Base-by-base conservation (phyloP, 2,329 filamentous ascomycete species). In the Emericellopsis cladophorae region DNA sequence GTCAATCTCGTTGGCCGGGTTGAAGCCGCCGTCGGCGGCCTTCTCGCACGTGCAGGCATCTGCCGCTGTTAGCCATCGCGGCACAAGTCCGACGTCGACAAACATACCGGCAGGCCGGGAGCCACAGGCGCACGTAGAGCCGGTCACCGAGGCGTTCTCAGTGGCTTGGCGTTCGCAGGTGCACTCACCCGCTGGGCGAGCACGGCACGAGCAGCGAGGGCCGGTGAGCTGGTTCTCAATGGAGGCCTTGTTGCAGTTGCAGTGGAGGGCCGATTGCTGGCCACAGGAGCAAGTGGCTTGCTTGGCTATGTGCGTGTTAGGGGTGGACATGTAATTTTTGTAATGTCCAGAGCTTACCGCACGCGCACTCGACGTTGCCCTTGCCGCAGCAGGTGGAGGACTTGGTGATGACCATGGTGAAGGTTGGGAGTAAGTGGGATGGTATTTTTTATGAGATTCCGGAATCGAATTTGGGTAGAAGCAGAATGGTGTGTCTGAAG, bases 271-370 rank as follows among this genome's bases (percentile, higher is more conserved):
- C 4, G 79, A 76, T 58, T 92, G 75, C 69, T 95, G 79, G 56
- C 90, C 90, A 60, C 90, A 96, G 14, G 86, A 93, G 76, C 88
- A 95, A 45, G 70, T 81, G 8, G 78, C 78, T 61, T 81, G 70
- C 52, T 76, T 61, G 51, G 76, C 77, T 76, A 49, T 36, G 16
- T 18, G 40, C 42, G 5, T 42, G 45, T 48, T 45, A 43, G 39
- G 8, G 18, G 16, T 16, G 5, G 16, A 31, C 15, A 7, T n/a
- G 15, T 24, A 15, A 22, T 38, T 26, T 24, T 2, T 5, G 24
- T 23, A 32, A 15, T 18, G 34, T 18, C 12, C 21, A 39, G 45
- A 40, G 63, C 72, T 51, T 69, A 76, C 73, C 74, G 58, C 74
- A 78, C 51, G 73, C 61, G 52, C 74, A 78, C 48, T 68, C 65